Evolutionary conservation across 202 grass and related monocot species (phyloP), one percentile per base, ranked within the genome.

Genomic region (Carex sylvatica): DNA sequence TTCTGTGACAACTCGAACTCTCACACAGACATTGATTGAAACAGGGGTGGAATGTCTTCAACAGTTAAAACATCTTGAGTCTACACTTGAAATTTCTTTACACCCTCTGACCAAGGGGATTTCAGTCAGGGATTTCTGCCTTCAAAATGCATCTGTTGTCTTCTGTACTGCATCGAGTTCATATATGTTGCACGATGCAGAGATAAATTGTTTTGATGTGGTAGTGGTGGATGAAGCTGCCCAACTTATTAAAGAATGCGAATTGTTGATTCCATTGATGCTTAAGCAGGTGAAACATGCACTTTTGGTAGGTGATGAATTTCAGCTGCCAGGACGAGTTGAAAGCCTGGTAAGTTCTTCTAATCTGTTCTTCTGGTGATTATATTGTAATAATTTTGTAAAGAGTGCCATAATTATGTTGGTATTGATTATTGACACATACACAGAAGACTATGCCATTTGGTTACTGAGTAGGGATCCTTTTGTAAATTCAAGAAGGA

Each of bases 151-250:
- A 62, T 76, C 83, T 15, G 59, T 97, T 38, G 65, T 97, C 53
- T 97, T 97, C 86, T 97, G 91, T 74, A 97, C 91, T 35, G 69
- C 83, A 6, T 85, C 89, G 35, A 90, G 89, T 84, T 97, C 93
- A 70, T 93, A 86, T 30, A 42, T 55, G 60, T 78, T 97, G 65
- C 91, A 93, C 85, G 69, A 90, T 24, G 70, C 82, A 18, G 22
- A 80, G 24, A 89, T 75, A 60, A 61, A 77, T 78, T 83, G 83
- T 1, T 86, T 97, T 11, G 85, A 91, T 65, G 68, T 93, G 46
- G 83, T 97, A 76, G 88, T 97, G 59, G 85, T 97, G 74, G 93
- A 97, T 9, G 91, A 97, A 71, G 91, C 93, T 65, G 87, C 93
- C 31, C 91, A 97, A 70, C 83, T 91, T 11, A 93, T 91, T 11